Evolutionary conservation across 2,329 filamentous ascomycete species (phyloP), one percentile per base, ranked within the genome.

Genomic region (Trichoderma asperellum): DNA sequence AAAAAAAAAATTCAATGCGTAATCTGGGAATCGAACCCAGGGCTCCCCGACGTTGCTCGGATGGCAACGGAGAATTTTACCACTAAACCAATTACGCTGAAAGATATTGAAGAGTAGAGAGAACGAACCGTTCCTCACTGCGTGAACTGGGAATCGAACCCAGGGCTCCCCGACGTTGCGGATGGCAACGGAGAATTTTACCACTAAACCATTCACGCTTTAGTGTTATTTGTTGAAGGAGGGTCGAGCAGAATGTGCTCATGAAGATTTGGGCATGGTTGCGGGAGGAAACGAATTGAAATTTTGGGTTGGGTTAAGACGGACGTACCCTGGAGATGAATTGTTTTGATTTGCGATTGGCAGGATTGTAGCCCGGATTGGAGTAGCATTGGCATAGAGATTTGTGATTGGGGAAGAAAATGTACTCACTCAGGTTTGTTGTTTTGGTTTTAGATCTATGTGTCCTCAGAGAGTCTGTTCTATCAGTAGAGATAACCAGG

Each of bases 1-100:
- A 68, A 68, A 52, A 53, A 37, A 4, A 56, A 34, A 34, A 58
- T 14, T 62, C 32, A 52, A 49, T 76, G 75, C 75, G 75, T 76
- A 70, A 76, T 76, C 75, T 76, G 75, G 75, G 75, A 77, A 76
- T 77, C 75, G 75, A 77, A 77, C 71, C 73, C 76, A 77, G 76
- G 75, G 76, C 75, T 76, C 76, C 75, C 75, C 76, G 76, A 77
- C 72, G 73, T 49, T 76, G 72, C 73, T 43, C 72, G 71, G 37
- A 74, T 75, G 74, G 74, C 74, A 75, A 75, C 74, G 74, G 74
- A 75, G 74, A 75, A 75, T 75, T 75, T 75, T 75, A 75, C 74
- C 74, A 75, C 73, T 75, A 75, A 75, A 75, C 74, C 74, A 75
- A 72, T 74, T 67, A 73, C 72, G 73, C 70, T 64, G 55, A 18